These are phyloP conservation scores for Akanthomyces muscarius DNA, from an alignment of 2,329 filamentous ascomycete species.

Conservation along the genomic window DNA sequence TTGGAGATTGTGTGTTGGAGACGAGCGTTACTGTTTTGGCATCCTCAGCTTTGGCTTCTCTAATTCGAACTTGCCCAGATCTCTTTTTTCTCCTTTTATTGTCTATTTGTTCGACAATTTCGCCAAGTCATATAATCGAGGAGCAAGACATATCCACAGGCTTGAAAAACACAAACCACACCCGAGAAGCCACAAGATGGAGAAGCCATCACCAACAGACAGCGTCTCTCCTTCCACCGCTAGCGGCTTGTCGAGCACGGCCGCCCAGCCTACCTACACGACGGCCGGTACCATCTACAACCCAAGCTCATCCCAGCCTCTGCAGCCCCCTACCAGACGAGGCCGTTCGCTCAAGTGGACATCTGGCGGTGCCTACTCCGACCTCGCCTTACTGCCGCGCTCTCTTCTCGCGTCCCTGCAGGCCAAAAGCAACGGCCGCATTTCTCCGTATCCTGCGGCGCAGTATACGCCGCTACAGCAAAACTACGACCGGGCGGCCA, in stretches of 20 bases:
- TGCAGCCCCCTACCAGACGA: constrained; percentile 50
- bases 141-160: constrained; percentile 8
- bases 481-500: constrained; percentile 50
- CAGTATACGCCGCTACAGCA: constrained; percentile 52
- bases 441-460: constrained; percentile 25
- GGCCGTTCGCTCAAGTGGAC: constrained; percentile 44
- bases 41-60: neutral
- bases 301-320: constrained; percentile 40
- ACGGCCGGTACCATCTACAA: constrained; percentile 56
- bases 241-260: constrained; percentile 22
- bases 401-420: constrained; percentile 34
- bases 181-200: constrained; percentile 28
- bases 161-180: constrained; percentile 10
- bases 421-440: constrained; percentile 26
- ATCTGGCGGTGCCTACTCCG: constrained; percentile 26
- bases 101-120: constrained; percentile 12
- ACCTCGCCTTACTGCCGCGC: constrained; percentile 36
- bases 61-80: constrained; percentile 15
- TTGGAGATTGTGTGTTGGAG: constrained; percentile 10
- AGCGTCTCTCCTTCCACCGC: constrained; percentile 23
- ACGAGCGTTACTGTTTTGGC: constrained; percentile 9
- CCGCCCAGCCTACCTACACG: constrained; percentile 45
- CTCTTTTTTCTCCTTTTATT: constrained; percentile 1
- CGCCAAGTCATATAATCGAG: constrained; percentile 11
- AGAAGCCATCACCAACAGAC: constrained; percentile 26